Percentiles rank a stretch among this genome's conserved stretches.
These are phyloP conservation scores for Entomortierella parvispora DNA, from an alignment of 192 early-diverging fungal genomes.

Conservation along the genomic window DNA sequence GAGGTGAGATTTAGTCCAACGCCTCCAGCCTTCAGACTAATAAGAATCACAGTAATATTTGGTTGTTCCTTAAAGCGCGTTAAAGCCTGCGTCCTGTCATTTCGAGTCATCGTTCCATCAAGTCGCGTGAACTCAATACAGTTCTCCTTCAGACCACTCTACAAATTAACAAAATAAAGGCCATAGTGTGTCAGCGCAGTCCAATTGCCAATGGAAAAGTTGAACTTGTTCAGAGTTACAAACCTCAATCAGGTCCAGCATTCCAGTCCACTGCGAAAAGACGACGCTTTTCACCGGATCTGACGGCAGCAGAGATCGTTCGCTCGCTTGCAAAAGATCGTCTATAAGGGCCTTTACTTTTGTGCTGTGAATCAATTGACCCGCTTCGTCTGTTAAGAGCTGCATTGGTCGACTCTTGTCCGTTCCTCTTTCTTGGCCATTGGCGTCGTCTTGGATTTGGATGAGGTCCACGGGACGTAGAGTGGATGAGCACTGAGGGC, in stretches of 20 bases:
- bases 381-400: conserved; percentile 31
- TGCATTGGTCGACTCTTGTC: conserved; percentile 20
- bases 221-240: neutral
- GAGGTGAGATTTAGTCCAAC: conserved; percentile 82
- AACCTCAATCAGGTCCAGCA: conserved; percentile 82
- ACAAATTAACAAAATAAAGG: neutral
- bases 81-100: conserved; percentile 66
- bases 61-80: conserved; percentile 66
- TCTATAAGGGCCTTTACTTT: conserved; percentile 61
- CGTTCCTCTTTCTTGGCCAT: conserved; percentile 16
- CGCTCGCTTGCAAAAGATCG: conserved; percentile 48
- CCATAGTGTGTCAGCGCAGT: neutral
- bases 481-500: conserved; percentile 55
- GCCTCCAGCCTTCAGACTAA: conserved; percentile 82
- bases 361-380: conserved; percentile 52
- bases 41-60: conserved; percentile 65
- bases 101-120: conserved; percentile 80
- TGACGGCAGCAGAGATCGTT: conserved; percentile 6
- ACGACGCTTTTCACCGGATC: conserved; percentile 79
- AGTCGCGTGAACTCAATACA: conserved; percentile 72
- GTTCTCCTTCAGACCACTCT: conserved; percentile 63
- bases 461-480: conserved; percentile 52
- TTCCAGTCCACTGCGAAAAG: conserved; percentile 94
- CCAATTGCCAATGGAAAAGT: neutral
- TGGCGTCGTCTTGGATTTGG: conserved; percentile 59